These are phyloP conservation scores for Fusarium praegraminearum DNA, from an alignment of 2,329 filamentous ascomycete species.

Conservation along the genomic window DNA sequence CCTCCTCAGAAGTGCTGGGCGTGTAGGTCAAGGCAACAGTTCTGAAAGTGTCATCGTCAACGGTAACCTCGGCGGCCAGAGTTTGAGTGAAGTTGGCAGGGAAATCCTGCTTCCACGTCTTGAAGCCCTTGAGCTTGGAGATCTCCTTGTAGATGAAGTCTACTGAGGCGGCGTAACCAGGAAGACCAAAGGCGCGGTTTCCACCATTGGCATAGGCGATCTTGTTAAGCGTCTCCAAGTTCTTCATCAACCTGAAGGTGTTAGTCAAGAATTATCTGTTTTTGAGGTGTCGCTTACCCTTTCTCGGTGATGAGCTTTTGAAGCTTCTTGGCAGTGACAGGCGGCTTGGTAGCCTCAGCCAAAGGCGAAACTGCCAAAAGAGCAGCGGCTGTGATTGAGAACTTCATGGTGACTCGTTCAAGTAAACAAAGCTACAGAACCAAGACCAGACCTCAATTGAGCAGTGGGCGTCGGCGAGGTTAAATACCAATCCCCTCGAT, in stretches of 20 bases:
- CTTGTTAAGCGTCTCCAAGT: conserved; percentile 47
- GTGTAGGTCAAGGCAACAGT: conserved; percentile 50
- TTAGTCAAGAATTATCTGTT: neutral
- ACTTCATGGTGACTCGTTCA: conserved; percentile 33
- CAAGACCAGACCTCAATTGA: accelerated
- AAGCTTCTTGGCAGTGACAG: conserved; percentile 40
- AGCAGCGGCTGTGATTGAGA: conserved; percentile 19
- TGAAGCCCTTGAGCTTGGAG: conserved; percentile 46
- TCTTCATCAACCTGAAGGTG: conserved; percentile 37
- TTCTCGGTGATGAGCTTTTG: conserved; percentile 45
- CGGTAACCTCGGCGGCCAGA: conserved; percentile 37
- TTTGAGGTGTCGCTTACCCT: neutral
- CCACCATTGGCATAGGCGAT: conserved; percentile 51
- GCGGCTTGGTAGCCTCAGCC: conserved; percentile 36
- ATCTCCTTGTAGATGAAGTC: conserved; percentile 50
- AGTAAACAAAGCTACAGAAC: neutral
- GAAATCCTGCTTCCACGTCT: conserved; percentile 49
- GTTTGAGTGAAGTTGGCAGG: conserved; percentile 47
- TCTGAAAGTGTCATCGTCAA: conserved; percentile 45
- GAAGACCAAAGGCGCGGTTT: conserved; percentile 50
- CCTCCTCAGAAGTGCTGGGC: conserved; percentile 49
- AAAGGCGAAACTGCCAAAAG: conserved; percentile 48
- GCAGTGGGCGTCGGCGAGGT: neutral
- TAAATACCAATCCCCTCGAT: neutral
- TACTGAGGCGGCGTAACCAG: conserved; percentile 52